Evolutionary conservation across 2,329 filamentous ascomycete species (phyloP), one percentile per base, ranked within the genome.

Genomic region (Microcera coccophila): DNA sequence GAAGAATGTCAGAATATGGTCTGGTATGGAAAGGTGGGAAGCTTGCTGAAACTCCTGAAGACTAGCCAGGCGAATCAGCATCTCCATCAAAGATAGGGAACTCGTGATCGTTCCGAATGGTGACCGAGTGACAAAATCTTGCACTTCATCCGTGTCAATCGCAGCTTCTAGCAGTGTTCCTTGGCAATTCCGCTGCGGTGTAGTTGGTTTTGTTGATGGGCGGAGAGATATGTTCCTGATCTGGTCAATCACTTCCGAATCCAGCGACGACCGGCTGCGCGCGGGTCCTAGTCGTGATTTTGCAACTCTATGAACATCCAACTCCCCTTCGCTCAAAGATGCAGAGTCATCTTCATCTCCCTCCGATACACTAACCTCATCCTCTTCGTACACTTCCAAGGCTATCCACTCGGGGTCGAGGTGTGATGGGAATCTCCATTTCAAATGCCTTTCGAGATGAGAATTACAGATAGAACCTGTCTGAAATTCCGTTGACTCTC

Each of bases 371-470:
- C 58, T 55, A 2, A n/a, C n/a, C n/a, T 57, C 51, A 3, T 81
- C 74, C 55, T 87, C 82, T 14, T 79, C 77, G 60, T 84, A 93
- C 1, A 95, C 87, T 61, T 95, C 89, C 14, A 96, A 80, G 0
- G 90, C 90, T 51, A 95, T 79, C 90, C 90, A 96, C 64, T 95
- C 90, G 0, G 85, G 82, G 53, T 95, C 90, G 0, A 95, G 71
- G 46, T 90, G 85, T 1, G 75, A 73, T 1, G 89, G 88, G 3
- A 95, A 55, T 18, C 47, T 56, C 36, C 51, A 56, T 10, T 41
- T 48, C n/a, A 37, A 34, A 18, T 41, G 37, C 2, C 38, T 38
- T 14, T 28, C 42, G 33, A 38, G 36, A 15, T 24, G 22, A 22
- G 20, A 18, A 45, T 53, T 31, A 9, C 19, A 12, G 18, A 38